Percentiles rank a stretch among this genome's conserved stretches.
Evolutionary conservation across 306 rosid genomes (phyloP).

Genomic region (Pachyrhizus erosus): DNA sequence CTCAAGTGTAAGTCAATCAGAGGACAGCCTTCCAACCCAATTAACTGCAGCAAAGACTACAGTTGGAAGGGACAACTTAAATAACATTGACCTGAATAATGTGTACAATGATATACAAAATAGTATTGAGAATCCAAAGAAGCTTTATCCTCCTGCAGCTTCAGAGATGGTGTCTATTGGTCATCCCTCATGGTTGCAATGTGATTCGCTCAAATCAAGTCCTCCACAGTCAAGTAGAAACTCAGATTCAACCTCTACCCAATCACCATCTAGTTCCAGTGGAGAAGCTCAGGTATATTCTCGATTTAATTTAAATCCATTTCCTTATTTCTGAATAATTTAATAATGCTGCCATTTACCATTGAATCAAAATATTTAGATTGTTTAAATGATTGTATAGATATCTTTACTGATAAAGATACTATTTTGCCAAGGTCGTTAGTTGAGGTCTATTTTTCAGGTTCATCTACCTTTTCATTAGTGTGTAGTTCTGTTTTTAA

Average conservation of each 20-base stretch:
- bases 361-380: neutral
- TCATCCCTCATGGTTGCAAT: constrained; percentile 49
- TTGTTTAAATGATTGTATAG: constrained; percentile 8
- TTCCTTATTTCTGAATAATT: constrained; percentile 29
- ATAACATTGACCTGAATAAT: constrained; percentile 66
- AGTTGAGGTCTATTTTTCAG: neutral
- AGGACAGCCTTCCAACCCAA: constrained; percentile 44
- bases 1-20: constrained; percentile 39
- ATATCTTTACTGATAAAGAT: constrained; percentile 4
- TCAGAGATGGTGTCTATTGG: constrained; percentile 41
- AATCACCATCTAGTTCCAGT: constrained; percentile 67
- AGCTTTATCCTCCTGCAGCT: constrained; percentile 42
- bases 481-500: neutral
- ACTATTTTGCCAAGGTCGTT: neutral
- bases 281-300: constrained; percentile 71
- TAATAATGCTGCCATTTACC: constrained; percentile 13
- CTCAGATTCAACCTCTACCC: constrained; percentile 67
- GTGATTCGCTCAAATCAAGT: constrained; percentile 55
- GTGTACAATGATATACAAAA: constrained; percentile 57
- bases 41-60: constrained; percentile 39
- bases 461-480: constrained; percentile 24
- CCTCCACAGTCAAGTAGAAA: constrained; percentile 65
- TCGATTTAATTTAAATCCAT: constrained; percentile 22
- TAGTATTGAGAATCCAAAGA: constrained; percentile 47
- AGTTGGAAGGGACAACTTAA: constrained; percentile 50